phyloP scores from a whole-genome alignment of 75 land plant genomes.

The Picea sitchensis region DNA sequence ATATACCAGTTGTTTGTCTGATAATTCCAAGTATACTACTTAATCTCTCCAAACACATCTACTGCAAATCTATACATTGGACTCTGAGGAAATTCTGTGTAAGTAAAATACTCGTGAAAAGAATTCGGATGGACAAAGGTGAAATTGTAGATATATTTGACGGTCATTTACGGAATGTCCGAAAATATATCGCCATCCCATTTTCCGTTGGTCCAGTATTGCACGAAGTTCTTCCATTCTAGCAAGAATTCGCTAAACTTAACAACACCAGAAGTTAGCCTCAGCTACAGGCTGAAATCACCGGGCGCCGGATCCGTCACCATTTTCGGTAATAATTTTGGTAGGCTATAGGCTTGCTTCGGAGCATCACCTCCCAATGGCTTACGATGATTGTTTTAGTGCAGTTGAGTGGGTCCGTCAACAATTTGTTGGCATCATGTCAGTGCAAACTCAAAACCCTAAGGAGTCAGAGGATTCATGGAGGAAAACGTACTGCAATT shows the following conservation, averaged over 20 bases:
- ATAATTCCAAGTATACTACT: too few species aligned
- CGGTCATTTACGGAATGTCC: conserved; percentile 63
- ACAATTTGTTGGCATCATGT: too few species aligned
- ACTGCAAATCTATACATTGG: too few species aligned
- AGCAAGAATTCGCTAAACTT: conserved; percentile 32
- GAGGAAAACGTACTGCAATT: too few species aligned
- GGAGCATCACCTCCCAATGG: too few species aligned
- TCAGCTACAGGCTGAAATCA: conserved; percentile 32
- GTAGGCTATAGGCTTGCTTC: too few species aligned
- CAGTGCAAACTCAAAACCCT: not conserved
- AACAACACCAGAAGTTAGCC: conserved; percentile 18
- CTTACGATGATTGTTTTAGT: too few species aligned
- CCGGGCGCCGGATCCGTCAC: conserved; percentile 41
- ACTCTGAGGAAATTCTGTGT: conserved; percentile 18
- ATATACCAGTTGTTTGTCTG: too few species aligned
- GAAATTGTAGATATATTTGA: conserved; percentile 58
- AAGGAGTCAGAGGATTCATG: too few species aligned
- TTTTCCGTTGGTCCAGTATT: conserved; percentile 62
- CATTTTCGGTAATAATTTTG: not conserved
- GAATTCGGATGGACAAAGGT: conserved; percentile 31
- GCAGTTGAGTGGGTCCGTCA: too few species aligned
- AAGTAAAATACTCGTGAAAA: conserved; percentile 34
- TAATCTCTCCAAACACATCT: too few species aligned
- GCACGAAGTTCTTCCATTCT: conserved; percentile 1
- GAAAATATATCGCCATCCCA: conserved; percentile 56